A percentile compares a stretch with the other conserved stretches of the same genome.
Evolutionary conservation across 75 land plant species (phyloP).

Genomic region (Selaginella moellendorffii): DNA sequence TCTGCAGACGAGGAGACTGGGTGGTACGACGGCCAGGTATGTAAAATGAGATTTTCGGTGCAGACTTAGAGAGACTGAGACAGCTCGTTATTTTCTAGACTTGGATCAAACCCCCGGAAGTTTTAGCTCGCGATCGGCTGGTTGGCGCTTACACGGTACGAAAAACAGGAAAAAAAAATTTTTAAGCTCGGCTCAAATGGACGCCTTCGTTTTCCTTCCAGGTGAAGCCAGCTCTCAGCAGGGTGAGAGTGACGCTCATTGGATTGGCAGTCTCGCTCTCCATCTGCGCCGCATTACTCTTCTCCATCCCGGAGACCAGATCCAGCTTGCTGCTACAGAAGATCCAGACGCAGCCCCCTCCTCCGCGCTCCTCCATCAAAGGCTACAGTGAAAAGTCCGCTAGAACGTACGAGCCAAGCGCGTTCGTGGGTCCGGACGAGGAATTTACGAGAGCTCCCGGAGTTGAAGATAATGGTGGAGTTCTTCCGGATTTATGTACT

Average conservation of each 20-base stretch:
- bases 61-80: no score
- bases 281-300: constrained; percentile 30
- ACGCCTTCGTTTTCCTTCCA: no score
- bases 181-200: no score
- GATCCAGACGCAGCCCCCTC: constrained; percentile 9
- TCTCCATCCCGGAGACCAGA: constrained; percentile 28
- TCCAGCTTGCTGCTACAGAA: no score
- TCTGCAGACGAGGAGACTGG: constrained; percentile 96
- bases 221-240: constrained; percentile 82
- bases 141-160: constrained; percentile 73
- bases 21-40: constrained; percentile 98
- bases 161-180: no score
- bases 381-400: constrained; percentile 73
- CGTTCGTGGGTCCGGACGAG: no score
- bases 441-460: no score
- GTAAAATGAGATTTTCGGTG: no score
- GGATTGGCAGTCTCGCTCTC: constrained; percentile 47
- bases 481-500: no score
- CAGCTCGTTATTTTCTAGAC: constrained; percentile 33
- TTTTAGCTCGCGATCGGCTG: constrained; percentile 88
- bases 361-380: constrained; percentile 23
- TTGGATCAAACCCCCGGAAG: constrained; percentile 97
- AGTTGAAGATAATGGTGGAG: no score
- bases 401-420: constrained; percentile 77
- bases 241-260: constrained; percentile 71